Evolutionary conservation across 2,329 filamentous ascomycete species (phyloP), one percentile per base, ranked within the genome.

Genomic region (Allantophomopsis lycopodina): DNA sequence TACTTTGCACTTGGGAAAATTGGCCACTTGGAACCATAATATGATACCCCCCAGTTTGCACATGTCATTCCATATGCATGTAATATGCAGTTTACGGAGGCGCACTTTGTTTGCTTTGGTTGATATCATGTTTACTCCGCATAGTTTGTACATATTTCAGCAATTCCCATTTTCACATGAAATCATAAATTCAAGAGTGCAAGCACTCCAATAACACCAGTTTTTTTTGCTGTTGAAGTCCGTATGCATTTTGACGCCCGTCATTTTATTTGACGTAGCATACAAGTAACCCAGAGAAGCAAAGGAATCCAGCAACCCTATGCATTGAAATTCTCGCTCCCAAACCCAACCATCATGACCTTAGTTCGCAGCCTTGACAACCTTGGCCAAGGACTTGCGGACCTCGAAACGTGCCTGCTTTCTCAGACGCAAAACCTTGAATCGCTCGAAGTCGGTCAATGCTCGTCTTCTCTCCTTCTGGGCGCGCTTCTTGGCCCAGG

Each of bases 331-430:
- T 54, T 63, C 61, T 64, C 68, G 64, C 61, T 65, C 56, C 54
- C 48, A 50, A 51, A 46, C 41, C 43, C 49, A 47, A 42, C 35
- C 36, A 42, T 41, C 37, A 42, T 40, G 36, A 30, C 40, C 62
- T 47, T 59, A 62, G 69, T 83, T 85, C 65, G 83, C 80, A 57
- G 80, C 70, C 58, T 83, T 80, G 73, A 83, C 83, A 69, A 94
- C 72, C 79, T 94, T 94, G 63, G 87, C 85, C 63, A 93, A 75
- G 60, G 85, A 81, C 83, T 95, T 96, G 71, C 83, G 83, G 69
- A 94, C 82, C 76, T 95, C 88, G 72, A 93, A 96, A 65, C 88
- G 84, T 66, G 88, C 85, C 82, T 95, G 88, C 81, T 98, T 98
- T 83, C 89, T 93, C 71, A 96, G 76, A 69, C 89, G 82, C 79